Percentiles rank a stretch among this genome's conserved stretches.
Conservation (phyloP, 805 yeast species). For the Zygosaccharomyces bisporus region DNA sequence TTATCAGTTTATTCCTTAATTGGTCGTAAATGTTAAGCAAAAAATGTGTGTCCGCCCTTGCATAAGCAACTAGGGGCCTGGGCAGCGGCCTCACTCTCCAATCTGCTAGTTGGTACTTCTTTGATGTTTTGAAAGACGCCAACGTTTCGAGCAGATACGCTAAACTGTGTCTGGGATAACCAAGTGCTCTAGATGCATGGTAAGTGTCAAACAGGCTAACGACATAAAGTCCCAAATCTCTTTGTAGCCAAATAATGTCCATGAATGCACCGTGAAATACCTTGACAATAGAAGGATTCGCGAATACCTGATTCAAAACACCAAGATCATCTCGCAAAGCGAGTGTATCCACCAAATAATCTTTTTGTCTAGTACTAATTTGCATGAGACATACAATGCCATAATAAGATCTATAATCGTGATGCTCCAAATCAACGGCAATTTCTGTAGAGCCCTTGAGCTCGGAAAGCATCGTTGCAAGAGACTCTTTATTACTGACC, state of each 20-base stretch:
- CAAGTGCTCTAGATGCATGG: slow-evolving; percentile 79
- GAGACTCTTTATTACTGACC: slow-evolving; percentile 58
- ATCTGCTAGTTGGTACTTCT: slow-evolving; percentile 93
- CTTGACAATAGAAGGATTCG: slow-evolving; percentile 77
- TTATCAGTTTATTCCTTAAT: slow-evolving; percentile 59
- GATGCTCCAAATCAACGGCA: slow-evolving; percentile 96
- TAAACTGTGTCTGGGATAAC: slow-evolving; percentile 75
- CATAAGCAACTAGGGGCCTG: slow-evolving; percentile 73
- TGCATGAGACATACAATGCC: slow-evolving; percentile 95
- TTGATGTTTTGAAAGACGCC: slow-evolving; percentile 83
- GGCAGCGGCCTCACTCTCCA: slow-evolving; percentile 91
- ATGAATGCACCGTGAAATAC: slow-evolving; percentile 95
- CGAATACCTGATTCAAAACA: slow-evolving; percentile 65
- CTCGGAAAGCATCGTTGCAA: slow-evolving; percentile 52
- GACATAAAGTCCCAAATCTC: slow-evolving; percentile 87
- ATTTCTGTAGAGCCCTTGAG: slow-evolving; percentile 54
- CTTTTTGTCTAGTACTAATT: slow-evolving; percentile 73
- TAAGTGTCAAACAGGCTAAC: slow-evolving; percentile 91
- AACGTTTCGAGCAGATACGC: slow-evolving; percentile 78
- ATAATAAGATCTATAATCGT: slow-evolving; percentile 82
- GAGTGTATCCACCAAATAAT: slow-evolving; percentile 84
- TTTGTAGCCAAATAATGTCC: slow-evolving; percentile 96
- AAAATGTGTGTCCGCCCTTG: slow-evolving; percentile 94
- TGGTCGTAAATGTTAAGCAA: slow-evolving; percentile 74
- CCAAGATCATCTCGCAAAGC: slow-evolving; percentile 69